Percentiles rank a stretch among this genome's conserved stretches.
Conservation (phyloP, 129 eudicot genomes). For the Cynara cardunculus region DNA sequence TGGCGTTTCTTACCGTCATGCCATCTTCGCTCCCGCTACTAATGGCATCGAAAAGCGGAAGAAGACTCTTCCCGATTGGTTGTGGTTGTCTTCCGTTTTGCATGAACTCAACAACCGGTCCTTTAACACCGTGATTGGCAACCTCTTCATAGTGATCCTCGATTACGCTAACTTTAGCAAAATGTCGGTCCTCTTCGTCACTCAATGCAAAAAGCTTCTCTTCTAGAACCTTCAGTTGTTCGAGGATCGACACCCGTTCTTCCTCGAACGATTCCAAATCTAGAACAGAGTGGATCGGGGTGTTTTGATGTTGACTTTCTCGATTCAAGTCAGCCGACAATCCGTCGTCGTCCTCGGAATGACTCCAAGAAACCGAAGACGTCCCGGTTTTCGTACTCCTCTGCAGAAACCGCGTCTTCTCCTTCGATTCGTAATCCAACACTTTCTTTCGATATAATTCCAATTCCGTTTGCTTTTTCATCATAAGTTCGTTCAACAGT, state of each 20-base stretch:
- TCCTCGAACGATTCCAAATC: slow-evolving; percentile 81
- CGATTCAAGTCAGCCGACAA: slow-evolving; percentile 57
- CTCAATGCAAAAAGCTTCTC: slow-evolving; percentile 66
- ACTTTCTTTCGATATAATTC: slow-evolving; percentile 59
- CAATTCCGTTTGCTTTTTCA: slow-evolving; percentile 67
- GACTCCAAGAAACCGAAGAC: slow-evolving; percentile 65
- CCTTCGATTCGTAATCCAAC: slow-evolving; percentile 59
- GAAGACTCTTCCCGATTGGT: slow-evolving; percentile 52
- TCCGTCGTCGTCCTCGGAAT: slow-evolving; percentile 85
- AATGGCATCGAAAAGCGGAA: slow-evolving; percentile 71
- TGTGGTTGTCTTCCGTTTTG: slow-evolving; percentile 52
- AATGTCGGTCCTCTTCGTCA: slow-evolving; percentile 57
- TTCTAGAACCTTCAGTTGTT: slow-evolving; percentile 75
- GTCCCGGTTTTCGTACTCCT: slow-evolving; percentile 47
- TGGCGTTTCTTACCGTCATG: slow-evolving; percentile 36
- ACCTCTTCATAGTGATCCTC: slow-evolving; percentile 45
- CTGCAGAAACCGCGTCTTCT: slow-evolving; percentile 42
- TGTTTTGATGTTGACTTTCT: slow-evolving; percentile 41
- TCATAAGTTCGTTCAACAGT: slow-evolving; percentile 77
- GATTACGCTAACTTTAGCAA: slow-evolving; percentile 37
- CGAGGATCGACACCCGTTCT: slow-evolving; percentile 76
- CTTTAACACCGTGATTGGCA: slow-evolving; percentile 31
- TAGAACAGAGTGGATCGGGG: slow-evolving; percentile 52
- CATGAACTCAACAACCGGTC: slow-evolving; percentile 2
- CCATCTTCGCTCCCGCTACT: slow-evolving; percentile 10